Conservation (phyloP, 139 green algal genomes). For the Chlamydomonas sp. region DNA sequence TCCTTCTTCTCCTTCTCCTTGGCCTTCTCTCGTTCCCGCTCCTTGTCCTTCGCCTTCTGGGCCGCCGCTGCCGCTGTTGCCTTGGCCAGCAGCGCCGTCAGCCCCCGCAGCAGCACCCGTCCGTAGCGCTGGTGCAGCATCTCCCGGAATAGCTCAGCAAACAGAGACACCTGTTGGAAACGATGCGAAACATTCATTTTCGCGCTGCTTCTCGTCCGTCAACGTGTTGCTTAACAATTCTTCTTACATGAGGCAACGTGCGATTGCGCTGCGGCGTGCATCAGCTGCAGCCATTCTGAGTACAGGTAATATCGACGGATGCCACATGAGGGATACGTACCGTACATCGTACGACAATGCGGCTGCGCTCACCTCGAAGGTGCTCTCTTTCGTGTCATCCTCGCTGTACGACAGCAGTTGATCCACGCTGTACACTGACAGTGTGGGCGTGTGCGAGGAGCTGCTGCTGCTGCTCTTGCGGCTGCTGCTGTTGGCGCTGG, state of each 20-base stretch:
- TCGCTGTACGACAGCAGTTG: constrained; percentile 66
- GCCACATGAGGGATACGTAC: no score
- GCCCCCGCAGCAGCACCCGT: constrained; percentile 53
- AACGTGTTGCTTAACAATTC: no score
- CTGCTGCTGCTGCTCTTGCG: not conserved
- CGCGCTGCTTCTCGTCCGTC: no score
- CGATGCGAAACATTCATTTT: no score
- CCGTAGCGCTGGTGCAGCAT: constrained; percentile 71
- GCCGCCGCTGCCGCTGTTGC: not conserved
- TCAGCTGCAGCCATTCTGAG: no score
- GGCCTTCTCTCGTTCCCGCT: not conserved
- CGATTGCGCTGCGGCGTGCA: no score
- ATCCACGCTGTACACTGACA: constrained; percentile 43
- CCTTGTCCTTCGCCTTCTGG: constrained; percentile 30
- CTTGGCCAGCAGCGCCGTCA: constrained; percentile 39
- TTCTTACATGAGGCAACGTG: no score
- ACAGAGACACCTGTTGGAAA: constrained; percentile 45
- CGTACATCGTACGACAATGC: not conserved
- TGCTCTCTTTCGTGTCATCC: constrained; percentile 55
- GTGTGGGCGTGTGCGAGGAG: not conserved
- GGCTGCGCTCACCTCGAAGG: constrained; percentile 42
- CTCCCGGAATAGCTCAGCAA: constrained; percentile 69
- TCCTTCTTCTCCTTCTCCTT: constrained; percentile 6
- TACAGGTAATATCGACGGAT: no score
- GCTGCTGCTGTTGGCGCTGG: not conserved